Base-by-base conservation (phyloP, 2,329 filamentous ascomycete species). In the Meredithiella fracta region DNA sequence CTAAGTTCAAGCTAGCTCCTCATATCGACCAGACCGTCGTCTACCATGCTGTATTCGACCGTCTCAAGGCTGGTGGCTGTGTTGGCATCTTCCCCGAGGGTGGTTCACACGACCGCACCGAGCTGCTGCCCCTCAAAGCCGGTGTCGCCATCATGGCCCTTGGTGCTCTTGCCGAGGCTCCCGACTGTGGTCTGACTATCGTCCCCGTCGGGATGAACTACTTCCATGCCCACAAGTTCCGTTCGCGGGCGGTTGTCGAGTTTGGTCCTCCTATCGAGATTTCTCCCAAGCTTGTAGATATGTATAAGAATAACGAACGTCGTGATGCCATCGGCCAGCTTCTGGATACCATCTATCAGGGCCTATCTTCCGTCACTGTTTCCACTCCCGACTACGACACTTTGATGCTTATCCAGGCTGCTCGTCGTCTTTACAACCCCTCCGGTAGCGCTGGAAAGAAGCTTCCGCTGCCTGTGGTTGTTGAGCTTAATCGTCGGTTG, bases 131-230 rank as follows among this genome's bases (percentile, higher is more conserved):
- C 22, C 74, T 97, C 60, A 97, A 97, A 76, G 91, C 92, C 63
- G 91, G 91, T 67, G 88, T 98, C 59, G 92, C 92, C 58, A 92
- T 98, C 65, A 98, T 98, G 91, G 92, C 91, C 11, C 77, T 98
- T 37, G 91, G 91, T 40, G 85, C 92, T 1, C 74, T 97, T 53
- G 88, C 86, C 3, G 83, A 88, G 57, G 81, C 90, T 60, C 90
- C 90, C 2, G 77, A 91, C 61, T 95, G 87, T 65, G 88, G 86
- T 29, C 73, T 98, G 60, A 94, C 90, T 69, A 96, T 98, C 63
- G 87, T 98, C 23, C 92, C 92, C 2, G 90, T 92, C 53, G 91
- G 91, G 63, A 96, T 98, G 91, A 98, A 98, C 69, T 98, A 98
- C 70, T 98, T 98, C 71, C 91, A 97, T 69, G 86, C 91, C 0